Evolutionary conservation across 2,329 filamentous ascomycete species (phyloP).

Genomic region (Cladosporium oxysporum): DNA sequence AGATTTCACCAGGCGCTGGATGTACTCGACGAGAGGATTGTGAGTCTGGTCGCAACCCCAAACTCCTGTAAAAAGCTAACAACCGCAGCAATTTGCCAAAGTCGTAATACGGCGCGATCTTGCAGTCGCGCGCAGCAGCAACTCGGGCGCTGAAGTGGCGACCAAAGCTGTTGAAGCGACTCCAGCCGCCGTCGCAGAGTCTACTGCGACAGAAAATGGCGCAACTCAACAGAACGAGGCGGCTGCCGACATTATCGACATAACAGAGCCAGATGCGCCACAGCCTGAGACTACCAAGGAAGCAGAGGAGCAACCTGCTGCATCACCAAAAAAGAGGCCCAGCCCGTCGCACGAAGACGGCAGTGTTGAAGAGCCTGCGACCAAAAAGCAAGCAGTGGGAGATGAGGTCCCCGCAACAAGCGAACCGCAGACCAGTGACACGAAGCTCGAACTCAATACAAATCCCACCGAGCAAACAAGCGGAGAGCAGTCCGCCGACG

Average conservation of each 20-base stretch:
- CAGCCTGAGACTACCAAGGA: background rate
- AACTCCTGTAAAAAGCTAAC: background rate
- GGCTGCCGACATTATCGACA: background rate
- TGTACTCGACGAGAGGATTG: constrained; percentile 50
- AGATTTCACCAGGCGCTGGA: constrained; percentile 56
- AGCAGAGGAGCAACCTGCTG: background rate
- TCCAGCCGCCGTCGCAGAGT: background rate
- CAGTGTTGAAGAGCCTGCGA: background rate
- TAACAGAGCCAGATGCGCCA: constrained; percentile 18
- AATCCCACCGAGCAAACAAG: constrained; percentile 14
- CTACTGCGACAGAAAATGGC: background rate
- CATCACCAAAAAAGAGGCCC: constrained; percentile 2
- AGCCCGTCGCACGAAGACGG: constrained; percentile 18
- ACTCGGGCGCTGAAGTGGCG: constrained; percentile 11
- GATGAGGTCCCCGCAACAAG: background rate
- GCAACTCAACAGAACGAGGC: background rate
- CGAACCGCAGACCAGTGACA: background rate
- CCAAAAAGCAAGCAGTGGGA: constrained; percentile 15
- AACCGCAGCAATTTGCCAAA: constrained; percentile 33
- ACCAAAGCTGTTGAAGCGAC: background rate
- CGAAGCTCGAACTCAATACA: constrained; percentile 16
- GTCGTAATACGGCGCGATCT: constrained; percentile 40
- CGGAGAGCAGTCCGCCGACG: constrained; percentile 24
- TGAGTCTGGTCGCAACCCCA: constrained; percentile 26
- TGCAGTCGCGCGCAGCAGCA: constrained; percentile 32